Percentiles rank a stretch among this genome's conserved stretches.
Conservation (phyloP, 257 asterid genomes). For the Solanum boliviense region DNA sequence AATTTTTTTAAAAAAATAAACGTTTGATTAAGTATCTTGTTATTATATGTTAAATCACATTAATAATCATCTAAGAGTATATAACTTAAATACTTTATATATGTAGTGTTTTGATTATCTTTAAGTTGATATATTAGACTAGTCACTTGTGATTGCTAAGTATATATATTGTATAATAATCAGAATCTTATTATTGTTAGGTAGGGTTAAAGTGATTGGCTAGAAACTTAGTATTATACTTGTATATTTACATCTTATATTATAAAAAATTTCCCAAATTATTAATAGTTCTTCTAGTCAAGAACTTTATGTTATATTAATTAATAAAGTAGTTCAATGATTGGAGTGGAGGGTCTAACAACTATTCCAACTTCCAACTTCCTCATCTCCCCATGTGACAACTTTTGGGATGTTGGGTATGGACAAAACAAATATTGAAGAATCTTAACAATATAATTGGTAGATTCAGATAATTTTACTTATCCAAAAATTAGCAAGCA, state of each 20-base stretch:
- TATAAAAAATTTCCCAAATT: neutral
- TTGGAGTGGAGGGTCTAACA: slow-evolving; percentile 10
- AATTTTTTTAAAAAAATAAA: too few relatives aligned
- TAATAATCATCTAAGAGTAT: neutral
- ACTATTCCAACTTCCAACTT: slow-evolving; percentile 24
- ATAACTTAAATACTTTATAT: neutral
- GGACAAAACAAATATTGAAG: neutral
- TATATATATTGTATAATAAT: neutral
- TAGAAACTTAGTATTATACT: neutral
- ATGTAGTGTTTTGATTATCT: neutral
- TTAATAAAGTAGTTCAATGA: slow-evolving; percentile 15
- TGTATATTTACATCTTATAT: neutral
- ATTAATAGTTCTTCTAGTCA: neutral
- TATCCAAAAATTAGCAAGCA: neutral
- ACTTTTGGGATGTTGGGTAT: neutral
- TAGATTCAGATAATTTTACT: neutral
- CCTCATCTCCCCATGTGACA: slow-evolving; percentile 5
- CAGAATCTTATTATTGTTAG: neutral
- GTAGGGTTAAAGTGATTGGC: neutral
- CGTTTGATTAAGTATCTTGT: neutral
- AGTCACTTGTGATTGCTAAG: neutral
- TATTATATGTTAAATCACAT: neutral
- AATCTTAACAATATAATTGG: neutral
- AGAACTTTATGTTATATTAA: neutral
- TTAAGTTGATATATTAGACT: neutral